A percentile compares a stretch with the other conserved stretches of the same genome.
phyloP scores from a whole-genome alignment of 768 basidiomycete genomes.

The Phylloporus sp. region DNA sequence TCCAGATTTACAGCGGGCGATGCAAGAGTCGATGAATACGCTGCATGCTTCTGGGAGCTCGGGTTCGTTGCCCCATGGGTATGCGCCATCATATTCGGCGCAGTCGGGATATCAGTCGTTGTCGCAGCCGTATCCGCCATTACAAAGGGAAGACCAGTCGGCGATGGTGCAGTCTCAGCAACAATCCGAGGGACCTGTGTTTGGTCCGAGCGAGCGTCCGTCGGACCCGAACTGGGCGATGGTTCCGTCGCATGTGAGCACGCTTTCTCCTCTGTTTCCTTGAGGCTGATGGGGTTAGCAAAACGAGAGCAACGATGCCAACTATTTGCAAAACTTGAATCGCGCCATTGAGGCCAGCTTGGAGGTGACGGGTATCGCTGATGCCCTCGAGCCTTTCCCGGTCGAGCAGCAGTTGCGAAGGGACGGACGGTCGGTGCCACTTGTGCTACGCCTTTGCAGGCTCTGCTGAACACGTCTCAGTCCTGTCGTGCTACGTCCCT shows the following conservation, averaged over 20 bases:
- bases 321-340: constrained; percentile 60
- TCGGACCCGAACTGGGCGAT: constrained; percentile 67
- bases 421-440: constrained; percentile 50
- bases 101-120: constrained; percentile 10
- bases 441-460: background rate
- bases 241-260: constrained; percentile 60
- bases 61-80: constrained; percentile 18
- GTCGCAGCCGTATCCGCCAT: constrained; percentile 20
- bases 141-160: constrained; percentile 44
- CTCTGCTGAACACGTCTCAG: constrained; percentile 33
- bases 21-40: constrained; percentile 51
- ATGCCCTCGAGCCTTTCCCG: constrained; percentile 51
- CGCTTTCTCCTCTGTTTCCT: background rate
- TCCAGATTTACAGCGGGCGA: constrained; percentile 44
- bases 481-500: constrained; percentile 68
- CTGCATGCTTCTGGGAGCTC: constrained; percentile 15
- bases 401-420: constrained; percentile 51
- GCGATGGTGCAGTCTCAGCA: constrained; percentile 37
- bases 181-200: constrained; percentile 37
- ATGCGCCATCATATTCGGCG: constrained; percentile 8
- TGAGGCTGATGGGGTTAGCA: constrained; percentile 24
- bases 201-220: constrained; percentile 58
- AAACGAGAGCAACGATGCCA: constrained; percentile 37
- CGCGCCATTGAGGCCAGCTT: constrained; percentile 73
- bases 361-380: constrained; percentile 43